Conservation (phyloP, 1,139 yeast genomes). For the Zygoascus meyerae region DNA sequence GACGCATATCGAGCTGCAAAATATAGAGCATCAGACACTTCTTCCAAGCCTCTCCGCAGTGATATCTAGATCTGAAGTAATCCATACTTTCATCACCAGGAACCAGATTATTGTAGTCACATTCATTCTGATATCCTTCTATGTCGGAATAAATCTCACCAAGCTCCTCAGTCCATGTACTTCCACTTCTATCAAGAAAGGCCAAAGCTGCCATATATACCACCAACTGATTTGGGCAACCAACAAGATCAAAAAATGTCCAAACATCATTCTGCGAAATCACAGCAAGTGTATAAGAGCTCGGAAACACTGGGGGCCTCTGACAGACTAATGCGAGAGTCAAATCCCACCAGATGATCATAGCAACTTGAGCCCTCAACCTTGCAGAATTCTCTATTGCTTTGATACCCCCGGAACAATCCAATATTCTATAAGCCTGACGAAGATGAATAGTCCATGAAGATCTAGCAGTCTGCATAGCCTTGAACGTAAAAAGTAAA, state of each 20-base stretch:
- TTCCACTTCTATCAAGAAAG: neutral
- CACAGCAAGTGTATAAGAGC: neutral
- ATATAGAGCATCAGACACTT: slow-evolving; percentile 7
- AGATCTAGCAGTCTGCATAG: slow-evolving; percentile 1
- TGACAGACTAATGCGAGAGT: slow-evolving; percentile 2
- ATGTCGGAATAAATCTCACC: neutral
- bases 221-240: slow-evolving; percentile 4
- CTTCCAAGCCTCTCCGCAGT: slow-evolving; percentile 9
- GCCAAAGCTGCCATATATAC: slow-evolving; percentile 1
- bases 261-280: neutral
- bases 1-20: neutral
- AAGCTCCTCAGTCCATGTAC: neutral
- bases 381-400: neutral
- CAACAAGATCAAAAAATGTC: slow-evolving; percentile 8
- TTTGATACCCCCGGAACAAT: neutral
- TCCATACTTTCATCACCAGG: slow-evolving; percentile 2
- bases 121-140: slow-evolving; percentile 1
- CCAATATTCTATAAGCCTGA: slow-evolving; percentile 1
- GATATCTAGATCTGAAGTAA: slow-evolving; percentile 1
- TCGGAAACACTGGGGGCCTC: neutral
- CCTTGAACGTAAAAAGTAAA: neutral
- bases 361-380: slow-evolving; percentile 2
- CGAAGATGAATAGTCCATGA: slow-evolving; percentile 1
- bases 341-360: slow-evolving; percentile 10
- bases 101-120: slow-evolving; percentile 2